These are phyloP conservation scores for Chaetomiaceae sp. DNA, from an alignment of 2,329 filamentous ascomycete species.

Conservation along the genomic window DNA sequence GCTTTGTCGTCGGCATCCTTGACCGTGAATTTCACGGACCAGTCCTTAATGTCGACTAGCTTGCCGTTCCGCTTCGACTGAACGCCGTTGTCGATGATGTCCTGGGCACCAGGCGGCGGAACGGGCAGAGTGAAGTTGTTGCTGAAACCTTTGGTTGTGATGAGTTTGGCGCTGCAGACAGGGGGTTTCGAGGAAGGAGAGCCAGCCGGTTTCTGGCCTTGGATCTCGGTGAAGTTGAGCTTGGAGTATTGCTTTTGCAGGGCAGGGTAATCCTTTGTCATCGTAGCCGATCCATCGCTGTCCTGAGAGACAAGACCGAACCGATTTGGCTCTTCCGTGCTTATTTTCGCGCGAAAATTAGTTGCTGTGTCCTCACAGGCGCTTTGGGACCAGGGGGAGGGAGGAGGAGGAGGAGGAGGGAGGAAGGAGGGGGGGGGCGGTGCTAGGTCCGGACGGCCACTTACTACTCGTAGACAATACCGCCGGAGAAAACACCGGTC, in stretches of 20 bases:
- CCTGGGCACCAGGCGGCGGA: constrained; percentile 59
- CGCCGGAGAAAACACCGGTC: constrained; percentile 63
- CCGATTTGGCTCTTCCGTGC: constrained; percentile 62
- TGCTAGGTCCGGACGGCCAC: no score
- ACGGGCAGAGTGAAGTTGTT: constrained; percentile 72
- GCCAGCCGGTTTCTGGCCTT: constrained; percentile 54
- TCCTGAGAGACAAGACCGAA: constrained; percentile 60
- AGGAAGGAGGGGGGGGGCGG: no score
- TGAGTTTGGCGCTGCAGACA: constrained; percentile 59
- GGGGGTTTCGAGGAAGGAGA: constrained; percentile 47
- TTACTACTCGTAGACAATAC: constrained; percentile 78
- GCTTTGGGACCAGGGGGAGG: no score
- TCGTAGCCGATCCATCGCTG: constrained; percentile 48
- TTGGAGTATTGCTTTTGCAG: constrained; percentile 69
- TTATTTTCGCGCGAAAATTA: no score
- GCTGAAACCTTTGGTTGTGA: constrained; percentile 62
- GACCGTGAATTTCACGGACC: constrained; percentile 51
- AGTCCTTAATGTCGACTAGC: constrained; percentile 54
- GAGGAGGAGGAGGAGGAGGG: no score
- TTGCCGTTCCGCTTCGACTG: constrained; percentile 56
- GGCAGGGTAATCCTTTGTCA: constrained; percentile 63
- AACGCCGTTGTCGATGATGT: constrained; percentile 73
- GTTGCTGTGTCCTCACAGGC: no score
- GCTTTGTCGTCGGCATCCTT: constrained; percentile 59
- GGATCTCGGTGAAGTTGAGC: constrained; percentile 63